Base-by-base conservation (phyloP, 2,329 filamentous ascomycete genomes). In the Truncatella angustata region DNA sequence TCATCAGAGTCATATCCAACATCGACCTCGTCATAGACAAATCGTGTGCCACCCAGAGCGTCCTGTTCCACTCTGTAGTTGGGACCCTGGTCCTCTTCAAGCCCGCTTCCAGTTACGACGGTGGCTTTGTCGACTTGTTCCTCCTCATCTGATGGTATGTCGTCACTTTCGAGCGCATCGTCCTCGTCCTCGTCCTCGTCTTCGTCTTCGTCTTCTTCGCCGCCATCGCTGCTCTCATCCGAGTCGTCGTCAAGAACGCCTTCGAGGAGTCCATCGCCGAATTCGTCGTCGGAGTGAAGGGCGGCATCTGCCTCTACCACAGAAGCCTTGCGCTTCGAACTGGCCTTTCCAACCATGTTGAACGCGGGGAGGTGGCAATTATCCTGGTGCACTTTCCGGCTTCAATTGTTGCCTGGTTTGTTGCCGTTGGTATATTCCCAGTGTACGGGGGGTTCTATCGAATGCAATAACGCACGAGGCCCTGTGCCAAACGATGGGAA, bases 1-100 rank as follows among this genome's bases (percentile, higher is more conserved):
- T 97, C 93, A 72, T 99, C 95, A 2, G 92, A 96, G 66, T 97
- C 94, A 72, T 99, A 97, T 50, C 91, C 87, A 3, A 93, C 90
- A 60, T 97, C 88, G 57, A 99, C 91, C 66, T 97, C 94, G 57
- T 88, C 84, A 73, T 97, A 99, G 40, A 97, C 80, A 66, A 96
- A 99, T 68, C 94, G 85, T 58, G 86, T 83, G 63, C 91, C n/a
- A n/a, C n/a, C n/a, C n/a, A n/a, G n/a, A n/a, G n/a, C n/a, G n/a
- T n/a, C n/a, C n/a, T n/a, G n/a, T n/a, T n/a, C n/a, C n/a, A n/a
- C n/a, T n/a, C n/a, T n/a, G n/a, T n/a, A n/a, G n/a, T n/a, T n/a
- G n/a, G n/a, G n/a, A n/a, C n/a, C n/a, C n/a, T n/a, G n/a, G n/a
- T n/a, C n/a, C n/a, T n/a, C n/a, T n/a, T n/a, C n/a, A n/a, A n/a